Conservation (phyloP, 2,329 filamentous ascomycete species). For the Aureobasidium sp. region DNA sequence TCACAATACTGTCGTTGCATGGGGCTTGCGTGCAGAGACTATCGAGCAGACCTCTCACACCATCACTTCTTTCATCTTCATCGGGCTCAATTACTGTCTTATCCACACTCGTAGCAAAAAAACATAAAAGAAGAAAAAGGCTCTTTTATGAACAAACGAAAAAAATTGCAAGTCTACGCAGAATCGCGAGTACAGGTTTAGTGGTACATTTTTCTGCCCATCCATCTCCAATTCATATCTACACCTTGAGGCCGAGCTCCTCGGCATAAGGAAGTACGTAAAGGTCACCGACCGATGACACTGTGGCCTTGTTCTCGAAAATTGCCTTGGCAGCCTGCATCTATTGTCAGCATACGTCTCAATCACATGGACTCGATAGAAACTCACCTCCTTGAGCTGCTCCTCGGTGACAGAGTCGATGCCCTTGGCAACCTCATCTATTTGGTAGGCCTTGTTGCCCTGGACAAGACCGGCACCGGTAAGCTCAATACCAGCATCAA, state of each 20-base stretch:
- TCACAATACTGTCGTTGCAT: too few relatives aligned
- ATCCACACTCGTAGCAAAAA: slow-evolving; percentile 1
- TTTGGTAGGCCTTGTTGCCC: slow-evolving; percentile 74
- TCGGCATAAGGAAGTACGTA: slow-evolving; percentile 85
- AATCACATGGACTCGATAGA: slow-evolving; percentile 19
- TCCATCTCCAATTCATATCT: slow-evolving; percentile 41
- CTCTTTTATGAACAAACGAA: slow-evolving; percentile 16
- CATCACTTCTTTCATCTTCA: neutral
- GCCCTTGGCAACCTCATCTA: slow-evolving; percentile 69
- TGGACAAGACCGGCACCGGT: slow-evolving; percentile 80
- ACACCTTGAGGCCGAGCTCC: slow-evolving; percentile 91
- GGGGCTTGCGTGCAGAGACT: too few relatives aligned
- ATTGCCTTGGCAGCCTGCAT: slow-evolving; percentile 76
- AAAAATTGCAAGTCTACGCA: slow-evolving; percentile 17
- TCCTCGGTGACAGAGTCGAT: slow-evolving; percentile 77
- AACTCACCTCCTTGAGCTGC: slow-evolving; percentile 73
- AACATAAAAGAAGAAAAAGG: slow-evolving; percentile 5
- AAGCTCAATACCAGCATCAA: slow-evolving; percentile 68
- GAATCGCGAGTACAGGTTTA: slow-evolving; percentile 20
- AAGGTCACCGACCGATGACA: slow-evolving; percentile 86
- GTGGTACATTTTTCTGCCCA: slow-evolving; percentile 31
- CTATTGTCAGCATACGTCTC: slow-evolving; percentile 18
- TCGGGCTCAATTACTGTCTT: neutral
- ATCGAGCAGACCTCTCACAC: neutral
- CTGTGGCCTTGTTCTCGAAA: slow-evolving; percentile 79